phyloP scores from a whole-genome alignment of 441 rosid species.

The Hura crepitans region DNA sequence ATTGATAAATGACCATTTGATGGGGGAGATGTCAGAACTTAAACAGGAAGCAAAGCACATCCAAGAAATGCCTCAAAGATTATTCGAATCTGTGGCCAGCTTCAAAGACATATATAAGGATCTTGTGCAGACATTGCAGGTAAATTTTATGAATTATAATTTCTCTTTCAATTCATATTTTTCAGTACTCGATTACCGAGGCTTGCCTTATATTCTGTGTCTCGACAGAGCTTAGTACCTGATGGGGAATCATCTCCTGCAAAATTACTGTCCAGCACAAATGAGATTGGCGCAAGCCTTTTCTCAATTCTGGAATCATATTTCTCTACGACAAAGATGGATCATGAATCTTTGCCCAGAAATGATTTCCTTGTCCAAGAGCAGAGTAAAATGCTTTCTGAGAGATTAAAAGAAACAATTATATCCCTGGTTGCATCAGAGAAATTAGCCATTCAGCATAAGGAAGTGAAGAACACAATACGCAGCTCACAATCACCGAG shows the following conservation, averaged over 20 bases:
- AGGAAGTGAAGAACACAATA: constrained; percentile 33
- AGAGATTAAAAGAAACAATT: constrained; percentile 39
- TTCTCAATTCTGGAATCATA: constrained; percentile 57
- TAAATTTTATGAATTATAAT: constrained; percentile 26
- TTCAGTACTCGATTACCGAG: constrained; percentile 6
- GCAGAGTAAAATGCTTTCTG: constrained; percentile 44
- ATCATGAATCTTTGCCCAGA: constrained; percentile 22
- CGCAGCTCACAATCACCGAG: constrained; percentile 45
- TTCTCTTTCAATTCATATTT: constrained; percentile 17
- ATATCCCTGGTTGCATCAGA: constrained; percentile 39
- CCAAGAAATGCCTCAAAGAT: constrained; percentile 48
- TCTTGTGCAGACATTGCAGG: constrained; percentile 51
- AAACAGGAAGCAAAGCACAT: constrained; percentile 40
- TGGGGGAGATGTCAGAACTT: constrained; percentile 56
- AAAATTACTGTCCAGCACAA: constrained; percentile 43
- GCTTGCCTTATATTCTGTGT: constrained; percentile 22
- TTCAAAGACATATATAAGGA: constrained; percentile 53
- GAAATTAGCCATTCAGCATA: constrained; percentile 24
- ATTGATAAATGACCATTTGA: constrained; percentile 43
- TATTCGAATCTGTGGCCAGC: constrained; percentile 42
- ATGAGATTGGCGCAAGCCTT: constrained; percentile 50
- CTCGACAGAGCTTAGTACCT: constrained; percentile 41
- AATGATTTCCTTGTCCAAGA: constrained; percentile 38
- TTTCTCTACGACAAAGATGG: constrained; percentile 36
- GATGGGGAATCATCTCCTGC: constrained; percentile 48